A percentile compares a stretch with the other conserved stretches of the same genome.
phyloP scores from a whole-genome alignment of 2,329 filamentous ascomycete genomes.

The Colletotrichum sp. region DNA sequence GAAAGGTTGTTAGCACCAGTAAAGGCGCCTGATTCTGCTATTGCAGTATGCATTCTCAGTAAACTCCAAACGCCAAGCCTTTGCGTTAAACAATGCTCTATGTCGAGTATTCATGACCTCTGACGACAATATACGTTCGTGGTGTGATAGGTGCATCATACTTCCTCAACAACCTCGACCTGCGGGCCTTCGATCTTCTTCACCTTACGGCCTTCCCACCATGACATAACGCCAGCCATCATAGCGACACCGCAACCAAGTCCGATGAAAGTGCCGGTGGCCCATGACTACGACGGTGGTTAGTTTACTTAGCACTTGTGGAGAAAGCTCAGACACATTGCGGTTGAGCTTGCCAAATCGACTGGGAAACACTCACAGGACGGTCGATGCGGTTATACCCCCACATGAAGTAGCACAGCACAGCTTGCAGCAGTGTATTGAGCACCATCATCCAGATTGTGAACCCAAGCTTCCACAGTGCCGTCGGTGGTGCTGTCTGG shows the following conservation, averaged over 20 bases:
- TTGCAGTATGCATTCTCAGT: background rate
- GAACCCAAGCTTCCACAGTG: conserved; percentile 27
- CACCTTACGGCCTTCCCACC: conserved; percentile 30
- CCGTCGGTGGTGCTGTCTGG: conserved; percentile 24
- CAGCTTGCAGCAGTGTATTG: conserved; percentile 27
- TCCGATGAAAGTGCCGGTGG: conserved; percentile 28
- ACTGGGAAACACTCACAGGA: conserved; percentile 20
- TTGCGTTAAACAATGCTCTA: background rate
- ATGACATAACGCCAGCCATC: conserved; percentile 28
- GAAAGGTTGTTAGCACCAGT: too few species aligned
- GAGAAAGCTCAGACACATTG: background rate
- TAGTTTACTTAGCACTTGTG: background rate
- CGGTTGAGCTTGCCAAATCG: background rate
- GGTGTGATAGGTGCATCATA: background rate
- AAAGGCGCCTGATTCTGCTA: too few species aligned
- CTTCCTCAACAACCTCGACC: conserved; percentile 22
- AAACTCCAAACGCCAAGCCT: background rate
- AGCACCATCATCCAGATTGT: conserved; percentile 30
- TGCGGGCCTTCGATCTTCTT: conserved; percentile 29
- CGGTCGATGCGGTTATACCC: conserved; percentile 28
- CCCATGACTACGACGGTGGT: conserved; percentile 8
- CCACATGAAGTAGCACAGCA: conserved; percentile 29
- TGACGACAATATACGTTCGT: fast-evolving
- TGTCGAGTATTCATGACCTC: background rate
- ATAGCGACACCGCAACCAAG: conserved; percentile 28